A percentile compares a stretch with the other conserved stretches of the same genome.
These are phyloP conservation scores for Vigna trinervia DNA, from an alignment of 306 rosid species.

Conservation along the genomic window DNA sequence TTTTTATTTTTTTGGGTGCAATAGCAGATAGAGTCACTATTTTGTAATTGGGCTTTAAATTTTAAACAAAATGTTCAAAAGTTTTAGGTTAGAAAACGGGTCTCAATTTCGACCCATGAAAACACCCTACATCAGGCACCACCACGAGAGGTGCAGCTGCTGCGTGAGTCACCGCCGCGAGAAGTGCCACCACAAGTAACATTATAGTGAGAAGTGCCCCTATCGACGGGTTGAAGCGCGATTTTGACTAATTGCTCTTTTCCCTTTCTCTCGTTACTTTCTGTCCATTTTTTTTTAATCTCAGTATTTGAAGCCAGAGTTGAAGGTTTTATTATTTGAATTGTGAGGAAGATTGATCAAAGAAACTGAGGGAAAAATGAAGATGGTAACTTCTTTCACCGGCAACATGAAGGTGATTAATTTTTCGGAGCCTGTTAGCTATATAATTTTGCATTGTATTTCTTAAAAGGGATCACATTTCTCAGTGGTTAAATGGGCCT, in stretches of 20 bases:
- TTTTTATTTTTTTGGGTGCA: too few species aligned
- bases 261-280: neutral
- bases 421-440: neutral
- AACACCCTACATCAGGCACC: too few species aligned
- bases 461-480: slow-evolving; percentile 32
- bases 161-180: too few species aligned
- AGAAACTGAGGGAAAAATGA: slow-evolving; percentile 32
- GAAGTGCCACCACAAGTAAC: too few species aligned
- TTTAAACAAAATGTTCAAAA: too few species aligned
- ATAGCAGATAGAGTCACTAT: too few species aligned
- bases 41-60: too few species aligned
- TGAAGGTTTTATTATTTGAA: neutral
- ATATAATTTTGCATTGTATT: slow-evolving; percentile 31
- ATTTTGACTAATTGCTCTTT: neutral
- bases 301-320: neutral
- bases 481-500: neutral
- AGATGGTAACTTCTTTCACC: slow-evolving; percentile 46
- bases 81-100: too few species aligned
- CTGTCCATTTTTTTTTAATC: slow-evolving; percentile 5
- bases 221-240: too few species aligned
- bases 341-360: slow-evolving; percentile 15
- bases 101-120: too few species aligned
- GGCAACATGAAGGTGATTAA: slow-evolving; percentile 53
- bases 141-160: too few species aligned
- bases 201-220: too few species aligned